Evolutionary conservation across 2,329 filamentous ascomycete genomes (phyloP), one percentile per base, ranked within the genome.

Genomic region (Fusarium nurragi): DNA sequence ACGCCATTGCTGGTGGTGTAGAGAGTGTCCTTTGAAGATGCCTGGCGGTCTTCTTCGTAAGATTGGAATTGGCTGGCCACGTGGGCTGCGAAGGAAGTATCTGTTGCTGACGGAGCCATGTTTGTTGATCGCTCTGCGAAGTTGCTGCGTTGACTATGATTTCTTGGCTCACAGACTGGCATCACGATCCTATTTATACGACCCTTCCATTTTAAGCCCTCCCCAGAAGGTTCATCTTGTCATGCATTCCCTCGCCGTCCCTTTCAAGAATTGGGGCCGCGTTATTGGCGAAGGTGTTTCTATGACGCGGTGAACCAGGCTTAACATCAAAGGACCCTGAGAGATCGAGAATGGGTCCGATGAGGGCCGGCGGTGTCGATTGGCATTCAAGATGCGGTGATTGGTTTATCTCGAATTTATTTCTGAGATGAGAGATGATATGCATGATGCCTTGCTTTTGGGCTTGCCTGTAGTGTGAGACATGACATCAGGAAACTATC

Each of bases 1-100:
- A 79, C 80, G 53, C 84, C 84, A 73, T 86, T 88, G 75, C 80
- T 82, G 39, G 85, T 84, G 26, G 82, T 79, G 74, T 89, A 89
- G 14, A 84, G 58, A 14, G 74, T 70, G 19, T 82, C 76, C 37
- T 76, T 75, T 7, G 79, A 81, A 0, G 74, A 62, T 10, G 72
- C 69, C 34, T 75, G 68, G 23, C 80, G 76, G 60, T 82, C 80
- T 47, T 77, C 69, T 50, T 80, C 76, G 52, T 77, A 81, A 3
- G 74, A 73, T 9, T 71, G 71, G 71, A 77, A 76, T 60, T 75
- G 78, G 50, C 69, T 74, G 44, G 74, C 74, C 65, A 69, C 75
- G 52, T 76, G 78, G 47, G 75, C 73, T 36, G 73, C 51, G 64
- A 79, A 80, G 16, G 77, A 79, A 28, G 71, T 75, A 23, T 77